Percentiles rank a stretch among this genome's conserved stretches.
These are phyloP conservation scores for Hibiscus tridactylites DNA, from an alignment of 345 rosid species.

Conservation along the genomic window DNA sequence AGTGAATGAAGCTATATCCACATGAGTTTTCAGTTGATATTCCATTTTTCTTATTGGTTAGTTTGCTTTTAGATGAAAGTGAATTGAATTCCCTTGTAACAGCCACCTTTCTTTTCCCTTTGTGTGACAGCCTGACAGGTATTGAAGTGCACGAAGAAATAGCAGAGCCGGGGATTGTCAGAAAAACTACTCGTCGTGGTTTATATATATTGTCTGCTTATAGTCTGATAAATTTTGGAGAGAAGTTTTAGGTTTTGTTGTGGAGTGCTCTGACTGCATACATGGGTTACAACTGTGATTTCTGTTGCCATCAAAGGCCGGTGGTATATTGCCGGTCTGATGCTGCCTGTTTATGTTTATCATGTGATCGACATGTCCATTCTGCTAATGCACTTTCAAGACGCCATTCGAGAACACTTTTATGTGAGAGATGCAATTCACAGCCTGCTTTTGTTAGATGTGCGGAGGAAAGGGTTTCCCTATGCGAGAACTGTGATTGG, in stretches of 20 bases:
- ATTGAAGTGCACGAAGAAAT: slow-evolving; percentile 13
- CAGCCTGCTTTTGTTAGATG: slow-evolving; percentile 84
- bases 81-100: neutral
- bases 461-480: slow-evolving; percentile 9
- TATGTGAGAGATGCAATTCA: slow-evolving; percentile 84
- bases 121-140: neutral
- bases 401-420: slow-evolving; percentile 77
- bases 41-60: neutral
- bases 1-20: neutral
- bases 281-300: slow-evolving; percentile 60
- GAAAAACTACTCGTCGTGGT: slow-evolving; percentile 17
- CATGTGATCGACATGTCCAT: slow-evolving; percentile 92
- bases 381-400: slow-evolving; percentile 89
- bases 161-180: slow-evolving; percentile 3
- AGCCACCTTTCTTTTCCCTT: neutral
- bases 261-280: neutral
- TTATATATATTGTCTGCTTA: slow-evolving; percentile 10
- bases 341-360: slow-evolving; percentile 86
- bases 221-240: neutral
- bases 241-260: neutral
- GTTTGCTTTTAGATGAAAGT: neutral
- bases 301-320: slow-evolving; percentile 85
- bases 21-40: neutral
- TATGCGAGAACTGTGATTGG: neutral
- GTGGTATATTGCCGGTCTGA: slow-evolving; percentile 93